These are phyloP conservation scores for Candida pseudofarinosa DNA, from an alignment of 805 yeast species.

Conservation along the genomic window DNA sequence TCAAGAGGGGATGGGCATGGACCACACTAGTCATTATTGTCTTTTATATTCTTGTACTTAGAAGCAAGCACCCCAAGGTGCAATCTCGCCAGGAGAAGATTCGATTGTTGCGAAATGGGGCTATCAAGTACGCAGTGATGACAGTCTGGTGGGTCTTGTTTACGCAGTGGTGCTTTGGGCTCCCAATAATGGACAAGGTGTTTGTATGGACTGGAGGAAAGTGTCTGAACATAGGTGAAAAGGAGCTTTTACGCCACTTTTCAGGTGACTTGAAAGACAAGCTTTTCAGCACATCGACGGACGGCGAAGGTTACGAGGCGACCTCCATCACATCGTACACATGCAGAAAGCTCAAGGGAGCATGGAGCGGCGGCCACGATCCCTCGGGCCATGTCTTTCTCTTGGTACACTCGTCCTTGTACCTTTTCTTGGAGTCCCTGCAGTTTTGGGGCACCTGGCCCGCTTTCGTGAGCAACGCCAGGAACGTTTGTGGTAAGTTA, in stretches of 20 bases:
- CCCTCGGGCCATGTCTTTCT: slow-evolving; percentile 93
- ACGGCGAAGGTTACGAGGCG: slow-evolving; percentile 11
- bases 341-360: slow-evolving; percentile 47
- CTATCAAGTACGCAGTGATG: slow-evolving; percentile 45
- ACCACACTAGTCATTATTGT: slow-evolving; percentile 39
- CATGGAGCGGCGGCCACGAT: slow-evolving; percentile 88
- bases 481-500: background rate
- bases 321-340: slow-evolving; percentile 24
- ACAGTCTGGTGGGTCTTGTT: slow-evolving; percentile 83
- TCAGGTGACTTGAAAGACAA: background rate
- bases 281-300: slow-evolving; percentile 1
- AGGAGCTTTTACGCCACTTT: background rate
- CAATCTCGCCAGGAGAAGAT: slow-evolving; percentile 4
- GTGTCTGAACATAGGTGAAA: slow-evolving; percentile 41
- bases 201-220: slow-evolving; percentile 80
- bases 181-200: slow-evolving; percentile 84
- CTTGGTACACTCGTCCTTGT: slow-evolving; percentile 59
- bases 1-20: slow-evolving; percentile 94
- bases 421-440: slow-evolving; percentile 61
- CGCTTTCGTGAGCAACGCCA: background rate
- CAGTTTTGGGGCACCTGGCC: slow-evolving; percentile 33
- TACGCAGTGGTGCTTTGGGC: slow-evolving; percentile 83
- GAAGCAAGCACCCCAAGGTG: slow-evolving; percentile 7
- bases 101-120: slow-evolving; percentile 13
- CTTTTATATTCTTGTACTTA: slow-evolving; percentile 20